Conservation (phyloP, 1,139 yeast species). For the Dujonia santamariae region DNA sequence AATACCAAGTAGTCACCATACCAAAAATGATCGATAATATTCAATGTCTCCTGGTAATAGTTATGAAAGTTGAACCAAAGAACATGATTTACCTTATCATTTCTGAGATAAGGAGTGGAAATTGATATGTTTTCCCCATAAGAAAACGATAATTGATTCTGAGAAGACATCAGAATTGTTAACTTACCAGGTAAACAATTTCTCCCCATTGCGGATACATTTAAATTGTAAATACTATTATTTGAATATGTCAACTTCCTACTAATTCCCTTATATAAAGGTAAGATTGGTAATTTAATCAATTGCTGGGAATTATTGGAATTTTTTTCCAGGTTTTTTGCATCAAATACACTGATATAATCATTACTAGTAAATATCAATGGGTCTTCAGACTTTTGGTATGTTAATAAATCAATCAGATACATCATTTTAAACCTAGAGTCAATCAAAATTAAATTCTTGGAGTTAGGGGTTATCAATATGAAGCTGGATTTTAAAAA, state of each 20-base stretch:
- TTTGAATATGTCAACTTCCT: constrained; percentile 19
- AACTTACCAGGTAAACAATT: constrained; percentile 19
- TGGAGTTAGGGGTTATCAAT: constrained; percentile 26
- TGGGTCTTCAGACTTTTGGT: constrained; percentile 11
- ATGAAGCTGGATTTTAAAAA: constrained; percentile 24
- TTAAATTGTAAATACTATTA: constrained; percentile 8
- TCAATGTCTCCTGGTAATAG: constrained; percentile 30
- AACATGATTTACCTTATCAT: constrained; percentile 25
- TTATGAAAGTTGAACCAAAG: constrained; percentile 42
- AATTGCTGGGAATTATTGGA: constrained; percentile 8
- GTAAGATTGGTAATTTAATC: constrained; percentile 30
- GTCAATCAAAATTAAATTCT: constrained; percentile 21
- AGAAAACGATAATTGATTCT: constrained; percentile 30
- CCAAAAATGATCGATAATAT: constrained; percentile 37
- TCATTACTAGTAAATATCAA: constrained; percentile 24
- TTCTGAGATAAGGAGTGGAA: constrained; percentile 33
- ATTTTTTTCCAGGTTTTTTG: constrained; percentile 17
- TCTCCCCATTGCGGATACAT: background rate
- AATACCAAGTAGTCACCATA: constrained; percentile 32
- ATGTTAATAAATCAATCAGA: constrained; percentile 20
- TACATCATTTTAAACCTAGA: constrained; percentile 17
- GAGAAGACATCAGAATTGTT: constrained; percentile 21
- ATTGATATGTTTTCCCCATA: constrained; percentile 30
- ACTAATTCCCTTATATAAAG: constrained; percentile 28
- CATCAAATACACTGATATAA: constrained; percentile 26